Evolutionary conservation across 73 alveolate genomes (phyloP).

Genomic region (Paramecium primaurelia): DNA sequence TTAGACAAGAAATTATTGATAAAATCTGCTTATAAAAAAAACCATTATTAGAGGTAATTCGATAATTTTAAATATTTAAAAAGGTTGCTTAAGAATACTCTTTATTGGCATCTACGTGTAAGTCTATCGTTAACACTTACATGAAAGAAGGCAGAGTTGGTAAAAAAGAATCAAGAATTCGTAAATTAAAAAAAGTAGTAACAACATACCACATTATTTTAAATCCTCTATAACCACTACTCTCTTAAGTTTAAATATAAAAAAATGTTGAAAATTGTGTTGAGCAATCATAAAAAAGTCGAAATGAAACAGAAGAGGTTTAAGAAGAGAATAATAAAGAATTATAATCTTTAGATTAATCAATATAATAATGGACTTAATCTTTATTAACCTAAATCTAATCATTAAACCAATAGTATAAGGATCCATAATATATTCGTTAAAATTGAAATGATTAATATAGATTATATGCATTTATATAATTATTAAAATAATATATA

Average conservation of each 20-base stretch:
- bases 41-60: neutral
- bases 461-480: neutral
- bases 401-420: neutral
- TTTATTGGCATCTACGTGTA: conserved; percentile 32
- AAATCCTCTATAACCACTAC: conserved; percentile 1
- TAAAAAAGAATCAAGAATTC: conserved; percentile 19
- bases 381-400: neutral
- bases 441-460: neutral
- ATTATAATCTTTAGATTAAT: neutral
- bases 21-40: neutral
- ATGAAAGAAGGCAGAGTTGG: conserved; percentile 55
- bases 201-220: neutral
- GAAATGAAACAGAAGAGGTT: neutral
- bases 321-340: neutral
- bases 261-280: neutral
- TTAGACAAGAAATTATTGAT: neutral
- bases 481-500: neutral
- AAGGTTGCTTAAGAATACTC: conserved; percentile 8
- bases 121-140: conserved; percentile 33
- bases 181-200: neutral
- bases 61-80: neutral
- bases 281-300: neutral
- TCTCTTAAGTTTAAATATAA: neutral
- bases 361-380: neutral
- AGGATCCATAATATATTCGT: neutral